Evolutionary conservation across 768 basidiomycete species (phyloP), one percentile per base, ranked within the genome.

Genomic region (Suillus plorans): DNA sequence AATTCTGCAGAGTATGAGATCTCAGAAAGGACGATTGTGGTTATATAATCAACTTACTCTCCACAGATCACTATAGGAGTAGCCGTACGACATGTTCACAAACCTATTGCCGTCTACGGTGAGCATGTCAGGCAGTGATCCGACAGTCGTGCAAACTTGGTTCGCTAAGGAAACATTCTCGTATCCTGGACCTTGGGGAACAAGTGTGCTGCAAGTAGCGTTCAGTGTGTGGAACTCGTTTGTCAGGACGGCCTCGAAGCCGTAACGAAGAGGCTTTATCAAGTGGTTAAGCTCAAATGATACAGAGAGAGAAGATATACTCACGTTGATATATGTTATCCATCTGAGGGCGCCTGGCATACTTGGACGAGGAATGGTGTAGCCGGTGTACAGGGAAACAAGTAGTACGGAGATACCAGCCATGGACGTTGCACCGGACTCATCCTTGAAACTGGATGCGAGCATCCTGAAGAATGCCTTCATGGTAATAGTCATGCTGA

Each of bases 381-480:
- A 84, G 25, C 75, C 83, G n/a, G 75, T 80, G 69, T 79, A 82
- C 67, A 84, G 78, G 60, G 79, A 69, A 64, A 80, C 69, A 20
- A 76, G 73, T 61, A 83, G 72, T 42, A 80, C 72, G 62, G 74
- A 62, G 63, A 82, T 50, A 5, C 71, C 76, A 0, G 76, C 70
- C 1, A 74, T 47, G 4, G 77, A 71, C 52, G 76, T 63, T 10
- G 89, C 88, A 0, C 84, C 81, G 0, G 87, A 82, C 50, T 84
- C 82, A 20, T 78, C 74, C 44, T 78, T 77, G 69, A 87, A 86
- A 16, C 78, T 79, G 0, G 89, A 85, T 1, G 88, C 86, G 36
- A 90, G 69, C 0, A 79, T 79, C 47, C 92, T 82, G 83, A 92
- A 95, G 81, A 86, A 93, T 0, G 85, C 83, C 71, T 88, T 89